Conservation (phyloP, 1,139 yeast genomes). For the Geotrichum restrictum region DNA sequence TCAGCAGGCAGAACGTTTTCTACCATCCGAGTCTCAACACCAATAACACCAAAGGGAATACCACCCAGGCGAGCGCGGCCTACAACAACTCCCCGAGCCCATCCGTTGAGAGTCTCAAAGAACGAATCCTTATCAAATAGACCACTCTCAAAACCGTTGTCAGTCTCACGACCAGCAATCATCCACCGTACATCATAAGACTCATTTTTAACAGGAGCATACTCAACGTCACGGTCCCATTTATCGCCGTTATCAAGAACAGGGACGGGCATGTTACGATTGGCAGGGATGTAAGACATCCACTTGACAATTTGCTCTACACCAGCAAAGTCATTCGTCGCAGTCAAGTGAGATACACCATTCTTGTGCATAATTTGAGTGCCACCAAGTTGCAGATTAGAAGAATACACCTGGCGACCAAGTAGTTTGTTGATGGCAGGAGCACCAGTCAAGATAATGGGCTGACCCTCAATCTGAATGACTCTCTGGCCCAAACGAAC, state of each 20-base stretch:
- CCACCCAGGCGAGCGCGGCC: slow-evolving; percentile 99
- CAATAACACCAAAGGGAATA: slow-evolving; percentile 96
- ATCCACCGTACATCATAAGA: slow-evolving; percentile 92
- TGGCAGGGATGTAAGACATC: slow-evolving; percentile 95
- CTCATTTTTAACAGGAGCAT: slow-evolving; percentile 65
- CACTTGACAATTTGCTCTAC: slow-evolving; percentile 91
- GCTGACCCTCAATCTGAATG: slow-evolving; percentile 97
- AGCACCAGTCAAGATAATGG: slow-evolving; percentile 97
- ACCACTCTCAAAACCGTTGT: slow-evolving; percentile 77
- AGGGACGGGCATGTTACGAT: slow-evolving; percentile 87
- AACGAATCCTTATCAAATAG: slow-evolving; percentile 87
- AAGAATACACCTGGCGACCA: slow-evolving; percentile 95
- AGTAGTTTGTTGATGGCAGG: slow-evolving; percentile 95
- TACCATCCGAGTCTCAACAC: slow-evolving; percentile 85
- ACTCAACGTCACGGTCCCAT: slow-evolving; percentile 94
- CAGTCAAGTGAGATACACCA: slow-evolving; percentile 97
- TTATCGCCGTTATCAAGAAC: slow-evolving; percentile 70
- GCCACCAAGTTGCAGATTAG: slow-evolving; percentile 97
- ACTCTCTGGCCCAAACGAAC: slow-evolving; percentile 99
- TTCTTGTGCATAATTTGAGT: slow-evolving; percentile 97
- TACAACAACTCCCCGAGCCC: slow-evolving; percentile 98
- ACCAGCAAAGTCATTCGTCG: slow-evolving; percentile 93
- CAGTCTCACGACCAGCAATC: slow-evolving; percentile 75
- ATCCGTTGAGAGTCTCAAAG: slow-evolving; percentile 96
- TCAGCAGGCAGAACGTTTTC: slow-evolving; percentile 94